Percentiles rank a stretch among this genome's conserved stretches.
phyloP scores from a whole-genome alignment of 176 grass and related monocot species.

The Cenchrus fungigraminus region DNA sequence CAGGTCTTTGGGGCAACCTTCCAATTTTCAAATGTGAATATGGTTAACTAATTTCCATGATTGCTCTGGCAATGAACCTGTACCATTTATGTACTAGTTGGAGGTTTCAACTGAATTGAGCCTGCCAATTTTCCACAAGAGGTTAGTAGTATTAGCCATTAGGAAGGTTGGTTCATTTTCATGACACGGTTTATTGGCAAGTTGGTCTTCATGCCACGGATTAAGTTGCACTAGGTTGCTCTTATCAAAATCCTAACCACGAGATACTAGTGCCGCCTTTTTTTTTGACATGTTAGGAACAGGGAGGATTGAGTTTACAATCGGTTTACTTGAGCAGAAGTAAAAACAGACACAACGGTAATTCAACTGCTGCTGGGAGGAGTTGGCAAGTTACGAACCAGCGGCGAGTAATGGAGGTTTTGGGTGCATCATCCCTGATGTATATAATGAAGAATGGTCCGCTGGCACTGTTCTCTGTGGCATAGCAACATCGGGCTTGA shows the following conservation, averaged over 20 bases:
- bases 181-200: neutral
- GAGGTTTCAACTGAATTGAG: neutral
- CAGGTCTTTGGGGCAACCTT: neutral
- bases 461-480: conserved; percentile 70
- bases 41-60: neutral
- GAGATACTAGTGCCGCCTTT: too few relatives aligned
- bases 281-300: neutral
- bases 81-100: neutral
- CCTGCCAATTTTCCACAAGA: neutral
- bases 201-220: neutral
- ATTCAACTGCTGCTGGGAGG: conserved; percentile 1
- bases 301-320: neutral
- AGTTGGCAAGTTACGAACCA: conserved; percentile 59
- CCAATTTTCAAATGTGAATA: neutral
- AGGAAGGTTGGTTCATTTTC: neutral
- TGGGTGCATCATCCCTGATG: conserved; percentile 66
- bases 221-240: neutral
- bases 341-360: conserved; percentile 6
- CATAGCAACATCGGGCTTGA: conserved; percentile 69
- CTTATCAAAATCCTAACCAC: neutral
- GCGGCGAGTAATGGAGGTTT: conserved; percentile 69
- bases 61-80: neutral
- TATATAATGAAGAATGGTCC: conserved; percentile 72
- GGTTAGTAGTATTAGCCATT: neutral
- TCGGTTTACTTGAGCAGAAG: conserved; percentile 2